Conservation (phyloP, 106 monocot species). For the Cymbidium sinense region DNA sequence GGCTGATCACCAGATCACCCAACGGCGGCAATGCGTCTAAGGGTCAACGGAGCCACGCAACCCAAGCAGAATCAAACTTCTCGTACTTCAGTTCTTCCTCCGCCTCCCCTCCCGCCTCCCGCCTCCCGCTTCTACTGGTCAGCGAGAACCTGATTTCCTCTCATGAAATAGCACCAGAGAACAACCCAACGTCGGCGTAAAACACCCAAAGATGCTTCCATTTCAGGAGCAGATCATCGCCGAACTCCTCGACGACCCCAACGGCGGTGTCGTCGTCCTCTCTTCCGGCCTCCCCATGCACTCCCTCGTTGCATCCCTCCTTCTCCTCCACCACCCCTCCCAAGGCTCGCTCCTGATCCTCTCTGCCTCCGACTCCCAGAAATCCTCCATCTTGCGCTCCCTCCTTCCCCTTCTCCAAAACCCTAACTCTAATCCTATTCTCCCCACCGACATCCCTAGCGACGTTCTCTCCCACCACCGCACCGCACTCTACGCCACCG, state of each 20-base stretch:
- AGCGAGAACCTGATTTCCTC: neutral
- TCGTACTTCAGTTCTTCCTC: neutral
- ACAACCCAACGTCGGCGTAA: neutral
- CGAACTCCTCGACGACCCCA: conserved; percentile 69
- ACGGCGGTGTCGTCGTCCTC: conserved; percentile 74
- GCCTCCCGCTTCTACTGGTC: too few relatives aligned
- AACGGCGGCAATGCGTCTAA: too few relatives aligned
- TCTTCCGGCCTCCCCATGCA: conserved; percentile 71
- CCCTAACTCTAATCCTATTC: conserved; percentile 8
- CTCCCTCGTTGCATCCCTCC: conserved; percentile 61
- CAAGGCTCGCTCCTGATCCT: conserved; percentile 61
- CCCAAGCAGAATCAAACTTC: neutral
- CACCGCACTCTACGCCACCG: conserved; percentile 44
- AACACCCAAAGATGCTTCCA: conserved; percentile 28
- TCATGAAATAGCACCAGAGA: neutral
- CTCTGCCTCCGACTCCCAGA: conserved; percentile 63
- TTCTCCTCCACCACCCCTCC: conserved; percentile 50
- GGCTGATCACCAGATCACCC: too few relatives aligned
- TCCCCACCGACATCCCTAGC: conserved; percentile 41
- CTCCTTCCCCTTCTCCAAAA: conserved; percentile 20
- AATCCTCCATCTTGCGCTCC: conserved; percentile 33
- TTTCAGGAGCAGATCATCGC: conserved; percentile 77
- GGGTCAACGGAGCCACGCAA: too few relatives aligned
- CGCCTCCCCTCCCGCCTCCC: too few relatives aligned
- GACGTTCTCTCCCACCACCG: conserved; percentile 69